These are phyloP conservation scores for Adenanthera pavonina DNA, from an alignment of 306 rosid genomes.

Conservation along the genomic window DNA sequence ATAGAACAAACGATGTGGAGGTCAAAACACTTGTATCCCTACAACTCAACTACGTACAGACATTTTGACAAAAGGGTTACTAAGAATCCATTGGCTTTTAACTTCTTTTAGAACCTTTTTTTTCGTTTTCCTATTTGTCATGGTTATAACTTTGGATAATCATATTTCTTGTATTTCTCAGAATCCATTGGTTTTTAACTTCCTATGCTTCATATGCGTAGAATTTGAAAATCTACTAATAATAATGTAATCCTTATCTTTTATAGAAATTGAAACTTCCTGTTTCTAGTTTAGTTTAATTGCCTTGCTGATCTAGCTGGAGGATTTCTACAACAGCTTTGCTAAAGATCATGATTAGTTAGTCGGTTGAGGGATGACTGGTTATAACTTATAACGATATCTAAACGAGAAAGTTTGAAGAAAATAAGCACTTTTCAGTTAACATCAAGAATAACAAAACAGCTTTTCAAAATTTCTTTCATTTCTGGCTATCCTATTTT, in stretches of 20 bases:
- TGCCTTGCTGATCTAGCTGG: conserved; percentile 15
- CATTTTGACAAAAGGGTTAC: too few relatives aligned
- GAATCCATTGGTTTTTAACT: not conserved
- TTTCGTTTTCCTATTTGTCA: not conserved
- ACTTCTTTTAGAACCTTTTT: not conserved
- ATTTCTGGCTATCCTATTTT: not conserved
- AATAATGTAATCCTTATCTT: not conserved
- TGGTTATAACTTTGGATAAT: not conserved
- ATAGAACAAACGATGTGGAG: too few relatives aligned
- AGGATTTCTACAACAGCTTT: conserved; percentile 7
- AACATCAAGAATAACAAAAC: not conserved
- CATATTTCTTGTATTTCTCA: not conserved
- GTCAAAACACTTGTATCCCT: too few relatives aligned
- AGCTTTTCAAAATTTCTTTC: not conserved
- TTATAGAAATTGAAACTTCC: too few relatives aligned
- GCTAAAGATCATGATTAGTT: conserved; percentile 8
- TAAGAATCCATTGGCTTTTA: too few relatives aligned
- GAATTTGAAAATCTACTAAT: not conserved
- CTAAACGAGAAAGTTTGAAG: conserved; percentile 1
- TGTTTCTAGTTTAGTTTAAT: not conserved
- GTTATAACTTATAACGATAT: conserved; percentile 1
- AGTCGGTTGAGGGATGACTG: not conserved
- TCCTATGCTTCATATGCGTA: not conserved
- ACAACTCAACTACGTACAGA: too few relatives aligned
- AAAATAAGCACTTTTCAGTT: not conserved